Evolutionary conservation across 2,329 filamentous ascomycete species (phyloP).

Genomic region (Cadophora sp.): DNA sequence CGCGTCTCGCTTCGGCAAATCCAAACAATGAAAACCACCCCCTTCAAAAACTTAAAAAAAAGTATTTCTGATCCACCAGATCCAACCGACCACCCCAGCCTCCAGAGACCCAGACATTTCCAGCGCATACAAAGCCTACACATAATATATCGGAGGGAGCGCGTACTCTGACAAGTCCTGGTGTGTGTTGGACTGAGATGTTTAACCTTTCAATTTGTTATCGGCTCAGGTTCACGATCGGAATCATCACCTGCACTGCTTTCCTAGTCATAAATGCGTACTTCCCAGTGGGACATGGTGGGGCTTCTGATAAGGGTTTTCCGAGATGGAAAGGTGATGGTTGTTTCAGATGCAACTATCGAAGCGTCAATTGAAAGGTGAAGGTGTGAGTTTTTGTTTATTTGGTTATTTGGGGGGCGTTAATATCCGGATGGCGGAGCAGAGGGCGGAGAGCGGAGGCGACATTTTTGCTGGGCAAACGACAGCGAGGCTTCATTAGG

Average conservation of each 20-base stretch:
- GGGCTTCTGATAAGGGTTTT: background rate
- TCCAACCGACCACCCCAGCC: background rate
- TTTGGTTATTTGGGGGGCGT: background rate
- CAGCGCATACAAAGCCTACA: slow-evolving; percentile 12
- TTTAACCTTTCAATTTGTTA: background rate
- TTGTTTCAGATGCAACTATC: background rate
- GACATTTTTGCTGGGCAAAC: background rate
- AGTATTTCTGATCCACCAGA: background rate
- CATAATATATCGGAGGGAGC: slow-evolving; percentile 44
- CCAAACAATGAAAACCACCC: background rate
- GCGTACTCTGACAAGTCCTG: background rate
- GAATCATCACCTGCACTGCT: background rate
- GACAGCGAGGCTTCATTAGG: background rate
- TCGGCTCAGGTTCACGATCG: background rate
- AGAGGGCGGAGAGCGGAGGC: background rate
- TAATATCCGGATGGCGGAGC: background rate
- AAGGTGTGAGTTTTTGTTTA: background rate
- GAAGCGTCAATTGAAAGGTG: slow-evolving; percentile 4
- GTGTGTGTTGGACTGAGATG: background rate
- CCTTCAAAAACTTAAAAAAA: background rate
- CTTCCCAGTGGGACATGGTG: background rate
- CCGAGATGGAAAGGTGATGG: background rate
- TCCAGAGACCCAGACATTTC: background rate
- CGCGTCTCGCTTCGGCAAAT: background rate
- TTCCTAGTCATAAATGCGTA: slow-evolving; percentile 12